Percentiles rank a stretch among this genome's conserved stretches.
Conservation (phyloP, 257 asterid genomes). For the Eustoma russellianum region DNA sequence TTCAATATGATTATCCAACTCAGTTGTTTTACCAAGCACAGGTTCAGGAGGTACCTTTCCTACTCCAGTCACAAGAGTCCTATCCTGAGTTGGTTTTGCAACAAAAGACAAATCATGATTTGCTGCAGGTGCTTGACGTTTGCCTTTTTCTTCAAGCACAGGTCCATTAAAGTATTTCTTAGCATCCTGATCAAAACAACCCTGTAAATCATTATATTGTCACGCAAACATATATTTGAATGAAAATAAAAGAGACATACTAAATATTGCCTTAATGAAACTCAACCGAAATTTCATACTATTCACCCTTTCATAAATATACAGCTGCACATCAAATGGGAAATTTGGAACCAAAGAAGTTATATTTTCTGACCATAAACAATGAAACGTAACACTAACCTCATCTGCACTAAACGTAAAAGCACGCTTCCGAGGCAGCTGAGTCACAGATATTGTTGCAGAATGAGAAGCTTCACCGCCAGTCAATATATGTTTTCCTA, state of each 20-base stretch:
- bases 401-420: slow-evolving; percentile 70
- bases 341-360: neutral
- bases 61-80: slow-evolving; percentile 18
- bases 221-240: neutral
- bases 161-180: slow-evolving; percentile 31
- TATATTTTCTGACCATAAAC: neutral
- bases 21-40: slow-evolving; percentile 17
- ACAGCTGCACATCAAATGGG: no score
- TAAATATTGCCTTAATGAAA: neutral
- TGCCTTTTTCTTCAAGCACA: slow-evolving; percentile 25
- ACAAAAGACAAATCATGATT: slow-evolving; percentile 16
- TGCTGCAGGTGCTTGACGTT: slow-evolving; percentile 10
- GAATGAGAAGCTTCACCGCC: slow-evolving; percentile 15
- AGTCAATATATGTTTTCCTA: slow-evolving; percentile 18
- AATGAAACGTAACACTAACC: slow-evolving; percentile 31
- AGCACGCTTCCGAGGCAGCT: slow-evolving; percentile 47
- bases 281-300: slow-evolving; percentile 1
- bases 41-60: slow-evolving; percentile 15
- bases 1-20: slow-evolving; percentile 16
- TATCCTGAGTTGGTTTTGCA: slow-evolving; percentile 16
- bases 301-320: no score
- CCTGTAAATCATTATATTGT: slow-evolving; percentile 24
- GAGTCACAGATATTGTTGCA: slow-evolving; percentile 24
- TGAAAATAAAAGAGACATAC: neutral
- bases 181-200: slow-evolving; percentile 39